Conservation (phyloP, 2,329 filamentous ascomycete species). For the Calonectria pseudoreteaudii region DNA sequence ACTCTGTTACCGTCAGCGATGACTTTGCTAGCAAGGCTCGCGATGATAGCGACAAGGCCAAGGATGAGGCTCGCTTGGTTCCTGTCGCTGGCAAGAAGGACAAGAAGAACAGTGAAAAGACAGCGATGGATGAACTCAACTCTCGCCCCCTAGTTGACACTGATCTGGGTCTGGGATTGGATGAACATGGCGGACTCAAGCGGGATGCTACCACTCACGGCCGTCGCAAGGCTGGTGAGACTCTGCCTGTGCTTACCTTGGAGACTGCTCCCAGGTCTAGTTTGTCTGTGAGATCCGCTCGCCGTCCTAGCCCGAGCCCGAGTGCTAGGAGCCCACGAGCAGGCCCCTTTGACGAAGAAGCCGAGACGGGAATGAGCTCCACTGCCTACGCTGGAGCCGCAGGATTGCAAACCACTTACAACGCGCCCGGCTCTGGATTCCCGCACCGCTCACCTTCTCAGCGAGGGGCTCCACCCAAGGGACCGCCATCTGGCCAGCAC, state of each 20-base stretch:
- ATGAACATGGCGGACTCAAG: conserved; percentile 50
- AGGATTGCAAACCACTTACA: conserved; percentile 39
- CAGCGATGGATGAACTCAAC: conserved; percentile 60
- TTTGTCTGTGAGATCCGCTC: conserved; percentile 34
- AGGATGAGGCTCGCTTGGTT: conserved; percentile 75
- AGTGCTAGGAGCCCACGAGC: conserved; percentile 48
- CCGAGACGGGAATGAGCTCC: conserved; percentile 50
- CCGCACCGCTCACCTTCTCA: conserved; percentile 28
- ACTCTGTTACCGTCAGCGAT: conserved; percentile 82
- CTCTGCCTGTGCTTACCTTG: conserved; percentile 50
- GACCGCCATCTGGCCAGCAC: conserved; percentile 38
- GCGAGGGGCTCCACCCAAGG: conserved; percentile 30
- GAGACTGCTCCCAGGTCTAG: conserved; percentile 39
- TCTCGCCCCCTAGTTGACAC: conserved; percentile 46
- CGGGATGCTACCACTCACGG: conserved; percentile 62
- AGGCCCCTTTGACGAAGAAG: conserved; percentile 58
- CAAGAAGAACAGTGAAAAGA: conserved; percentile 52
- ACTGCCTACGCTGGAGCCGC: conserved; percentile 41
- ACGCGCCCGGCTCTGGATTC: conserved; percentile 18
- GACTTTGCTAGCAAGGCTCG: conserved; percentile 74
- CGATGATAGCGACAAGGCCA: conserved; percentile 67
- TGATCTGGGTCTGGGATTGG: conserved; percentile 38
- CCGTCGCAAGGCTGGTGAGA: conserved; percentile 62
- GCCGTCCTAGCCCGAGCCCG: conserved; percentile 44
- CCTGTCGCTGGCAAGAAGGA: conserved; percentile 55